These are phyloP conservation scores for Chytriomyces confervae DNA, from an alignment of 192 early-diverging fungal species.

Conservation along the genomic window DNA sequence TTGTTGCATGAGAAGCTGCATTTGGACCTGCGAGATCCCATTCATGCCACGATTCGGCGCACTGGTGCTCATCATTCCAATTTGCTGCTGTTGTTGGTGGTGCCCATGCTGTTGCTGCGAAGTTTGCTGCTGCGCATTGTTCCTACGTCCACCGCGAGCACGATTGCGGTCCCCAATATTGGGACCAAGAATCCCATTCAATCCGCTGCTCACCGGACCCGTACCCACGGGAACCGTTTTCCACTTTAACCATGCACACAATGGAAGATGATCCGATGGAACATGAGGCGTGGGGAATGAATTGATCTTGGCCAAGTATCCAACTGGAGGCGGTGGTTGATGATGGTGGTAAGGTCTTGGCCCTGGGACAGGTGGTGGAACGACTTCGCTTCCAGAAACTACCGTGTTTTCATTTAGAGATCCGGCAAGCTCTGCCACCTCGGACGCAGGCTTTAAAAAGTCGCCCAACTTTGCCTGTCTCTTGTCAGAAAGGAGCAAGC, in stretches of 20 bases:
- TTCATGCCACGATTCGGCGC: background rate
- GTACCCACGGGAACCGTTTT: slow-evolving; percentile 38
- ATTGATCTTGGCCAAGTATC: slow-evolving; percentile 25
- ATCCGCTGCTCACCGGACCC: background rate
- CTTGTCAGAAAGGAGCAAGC: too few relatives aligned
- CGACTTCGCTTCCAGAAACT: background rate
- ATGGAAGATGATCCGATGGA: slow-evolving; percentile 30
- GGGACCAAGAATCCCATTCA: background rate
- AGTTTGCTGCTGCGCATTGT: background rate
- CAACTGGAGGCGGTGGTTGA: slow-evolving; percentile 24
- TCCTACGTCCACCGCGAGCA: background rate
- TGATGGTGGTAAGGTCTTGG: slow-evolving; percentile 34
- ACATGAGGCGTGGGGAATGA: slow-evolving; percentile 30
- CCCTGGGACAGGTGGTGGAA: background rate
- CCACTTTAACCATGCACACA: slow-evolving; percentile 38
- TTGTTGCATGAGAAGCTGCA: slow-evolving; percentile 29
- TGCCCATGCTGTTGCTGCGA: slow-evolving; percentile 9
- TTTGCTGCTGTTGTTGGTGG: slow-evolving; percentile 5
- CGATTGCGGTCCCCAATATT: background rate
- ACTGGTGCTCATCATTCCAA: background rate
- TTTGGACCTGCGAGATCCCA: slow-evolving; percentile 9
- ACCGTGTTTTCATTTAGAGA: background rate
- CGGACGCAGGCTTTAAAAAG: background rate
- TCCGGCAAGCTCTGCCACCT: background rate
- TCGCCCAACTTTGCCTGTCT: background rate